phyloP scores from a whole-genome alignment of 2,329 filamentous ascomycete species.

The Paracoccidioides brasiliensis region DNA sequence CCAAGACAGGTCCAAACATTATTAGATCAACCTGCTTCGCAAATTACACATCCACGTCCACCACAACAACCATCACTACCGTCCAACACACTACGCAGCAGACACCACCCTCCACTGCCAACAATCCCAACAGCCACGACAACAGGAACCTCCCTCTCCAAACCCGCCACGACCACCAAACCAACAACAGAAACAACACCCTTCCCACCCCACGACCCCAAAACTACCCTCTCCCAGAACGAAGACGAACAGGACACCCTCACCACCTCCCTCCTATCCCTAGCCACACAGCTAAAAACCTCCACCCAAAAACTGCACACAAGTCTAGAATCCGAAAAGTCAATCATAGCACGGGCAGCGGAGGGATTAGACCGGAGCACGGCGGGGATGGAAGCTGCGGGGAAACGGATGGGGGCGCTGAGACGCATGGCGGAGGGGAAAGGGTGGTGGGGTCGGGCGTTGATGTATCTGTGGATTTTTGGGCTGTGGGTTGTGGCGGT shows the following conservation, averaged over 20 bases:
- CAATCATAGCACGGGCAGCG: conserved; percentile 56
- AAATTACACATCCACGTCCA: neutral
- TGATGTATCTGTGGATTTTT: conserved; percentile 74
- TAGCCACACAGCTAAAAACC: conserved; percentile 65
- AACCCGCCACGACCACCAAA: conserved; percentile 12
- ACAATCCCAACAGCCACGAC: conserved; percentile 9
- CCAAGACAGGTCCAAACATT: conserved; percentile 2
- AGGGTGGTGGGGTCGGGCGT: conserved; percentile 72
- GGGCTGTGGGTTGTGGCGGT: conserved; percentile 67
- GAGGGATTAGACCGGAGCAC: conserved; percentile 67
- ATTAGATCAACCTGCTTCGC: neutral
- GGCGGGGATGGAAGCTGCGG: conserved; percentile 61
- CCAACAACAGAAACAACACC: conserved; percentile 42
- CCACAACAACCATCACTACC: neutral
- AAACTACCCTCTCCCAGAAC: conserved; percentile 57
- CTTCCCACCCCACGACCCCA: too few relatives aligned
- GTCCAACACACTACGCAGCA: conserved; percentile 16
- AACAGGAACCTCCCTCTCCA: conserved; percentile 14
- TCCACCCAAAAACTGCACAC: conserved; percentile 59
- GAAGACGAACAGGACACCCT: conserved; percentile 71
- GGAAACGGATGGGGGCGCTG: conserved; percentile 62
- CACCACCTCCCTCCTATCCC: conserved; percentile 64
- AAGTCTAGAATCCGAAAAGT: conserved; percentile 61
- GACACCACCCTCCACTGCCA: conserved; percentile 17
- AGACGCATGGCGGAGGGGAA: conserved; percentile 73